Conservation (phyloP, 345 rosid species). For the Fremontodendron californicum region DNA sequence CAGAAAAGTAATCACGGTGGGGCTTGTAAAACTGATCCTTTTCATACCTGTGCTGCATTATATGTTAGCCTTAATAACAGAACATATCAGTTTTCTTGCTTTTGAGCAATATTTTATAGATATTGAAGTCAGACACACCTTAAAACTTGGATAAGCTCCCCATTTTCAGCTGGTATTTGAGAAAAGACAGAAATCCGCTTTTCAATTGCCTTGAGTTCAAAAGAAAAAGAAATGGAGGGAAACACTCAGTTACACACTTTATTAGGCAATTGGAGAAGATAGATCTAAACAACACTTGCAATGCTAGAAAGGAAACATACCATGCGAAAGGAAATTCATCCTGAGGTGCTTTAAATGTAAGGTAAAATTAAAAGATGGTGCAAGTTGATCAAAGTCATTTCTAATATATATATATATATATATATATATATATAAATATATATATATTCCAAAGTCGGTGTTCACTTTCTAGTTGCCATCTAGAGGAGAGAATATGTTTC, state of each 20-base stretch:
- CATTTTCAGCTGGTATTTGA: slow-evolving; percentile 89
- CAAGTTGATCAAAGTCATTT: not conserved
- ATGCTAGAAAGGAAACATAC: not conserved
- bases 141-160: slow-evolving; percentile 91
- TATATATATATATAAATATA: not conserved
- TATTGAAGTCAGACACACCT: slow-evolving; percentile 45
- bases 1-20: slow-evolving; percentile 91
- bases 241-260: not conserved
- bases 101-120: slow-evolving; percentile 10
- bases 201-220: slow-evolving; percentile 68
- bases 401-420: not conserved
- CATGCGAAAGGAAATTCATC: slow-evolving; percentile 1
- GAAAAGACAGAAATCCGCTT: slow-evolving; percentile 87
- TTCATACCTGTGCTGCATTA: slow-evolving; percentile 90
- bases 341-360: not conserved
- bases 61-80: slow-evolving; percentile 54
- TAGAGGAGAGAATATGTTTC: not conserved
- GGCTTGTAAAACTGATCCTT: slow-evolving; percentile 83
- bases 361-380: not conserved
- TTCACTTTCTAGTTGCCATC: not conserved
- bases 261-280: not conserved
- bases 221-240: slow-evolving; percentile 9
- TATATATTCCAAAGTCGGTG: not conserved
- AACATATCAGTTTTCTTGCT: slow-evolving; percentile 32
- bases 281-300: not conserved